Base-by-base conservation (phyloP, 2,329 filamentous ascomycete species). In the Gliomastix tumulicola region DNA sequence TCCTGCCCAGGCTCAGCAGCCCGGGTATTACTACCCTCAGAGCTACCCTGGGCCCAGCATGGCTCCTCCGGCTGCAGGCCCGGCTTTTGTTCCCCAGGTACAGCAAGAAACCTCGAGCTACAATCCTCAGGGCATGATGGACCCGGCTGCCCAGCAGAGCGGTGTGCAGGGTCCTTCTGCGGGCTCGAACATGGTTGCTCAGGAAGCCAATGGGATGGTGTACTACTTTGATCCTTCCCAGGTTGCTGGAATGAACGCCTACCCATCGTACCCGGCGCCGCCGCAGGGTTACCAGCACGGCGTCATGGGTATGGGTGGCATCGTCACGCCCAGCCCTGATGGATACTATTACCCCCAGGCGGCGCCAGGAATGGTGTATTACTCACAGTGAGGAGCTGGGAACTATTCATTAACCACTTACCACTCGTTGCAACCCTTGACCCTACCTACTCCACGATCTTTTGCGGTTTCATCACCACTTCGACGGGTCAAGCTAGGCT, bases 171-270 rank as follows among this genome's bases (percentile, higher is more conserved):
- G 44, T 10, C 39, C 52, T 6, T 36, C 48, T n/a, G 31, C 47
- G 21, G 51, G 54, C 21, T 51, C 66, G 15, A 74, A 68, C 44
- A 57, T 79, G 30, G 74, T 83, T 33, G 87, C 88, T 1, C 89
- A 96, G 57, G 90, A 97, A 64, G 81, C 82, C 44, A 94, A 95
- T 48, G 92, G 92, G 43, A 97, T 94, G 75, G 88, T 95, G 1
- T 97, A 94, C 59, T 98, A 95, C 56, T 89, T 88, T 50, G 85
- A 94, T 53, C 74, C 86, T 7, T 73, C 80, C n/a, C 82, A 88
- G 53, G 65, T 89, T 33, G 66, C 77, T 19, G 9, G n/a, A n/a
- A 65, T 76, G 44, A 55, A 64, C 34, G 49, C 56, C 16, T 76
- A 74, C 44, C 62, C 66, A 21, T 39, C 62, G 1, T 74, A 71